Evolutionary conservation across 345 rosid species (phyloP).

Genomic region (Syzygium grande): DNA sequence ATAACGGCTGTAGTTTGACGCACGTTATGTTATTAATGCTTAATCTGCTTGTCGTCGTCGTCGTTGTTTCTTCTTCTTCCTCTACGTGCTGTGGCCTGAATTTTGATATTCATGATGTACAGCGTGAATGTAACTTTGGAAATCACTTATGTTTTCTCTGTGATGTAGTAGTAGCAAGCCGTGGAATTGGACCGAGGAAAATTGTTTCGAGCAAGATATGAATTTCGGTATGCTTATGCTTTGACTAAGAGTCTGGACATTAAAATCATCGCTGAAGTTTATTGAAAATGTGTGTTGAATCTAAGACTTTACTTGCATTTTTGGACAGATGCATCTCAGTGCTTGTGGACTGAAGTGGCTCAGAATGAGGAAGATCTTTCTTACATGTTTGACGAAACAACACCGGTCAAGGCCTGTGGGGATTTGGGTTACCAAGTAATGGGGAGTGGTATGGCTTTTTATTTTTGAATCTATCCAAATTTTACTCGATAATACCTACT

Average conservation of each 20-base stretch:
- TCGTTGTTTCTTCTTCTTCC: background rate
- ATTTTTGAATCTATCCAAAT: background rate
- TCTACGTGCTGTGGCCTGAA: background rate
- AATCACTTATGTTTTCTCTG: background rate
- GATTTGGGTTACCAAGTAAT: constrained; percentile 51
- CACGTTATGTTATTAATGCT: background rate
- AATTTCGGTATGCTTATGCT: constrained; percentile 22
- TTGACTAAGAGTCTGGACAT: background rate
- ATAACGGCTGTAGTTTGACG: background rate
- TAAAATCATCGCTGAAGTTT: background rate
- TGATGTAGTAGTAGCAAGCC: constrained; percentile 19
- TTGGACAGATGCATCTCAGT: constrained; percentile 15
- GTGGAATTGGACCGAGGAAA: constrained; percentile 32
- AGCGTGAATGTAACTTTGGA: background rate
- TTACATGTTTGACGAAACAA: constrained; percentile 70
- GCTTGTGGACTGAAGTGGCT: constrained; percentile 46
- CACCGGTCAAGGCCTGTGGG: constrained; percentile 83
- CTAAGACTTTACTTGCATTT: background rate
- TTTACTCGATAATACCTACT: background rate
- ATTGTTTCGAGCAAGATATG: constrained; percentile 21
- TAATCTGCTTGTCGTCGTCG: background rate
- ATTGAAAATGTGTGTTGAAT: background rate
- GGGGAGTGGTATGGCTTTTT: constrained; percentile 21
- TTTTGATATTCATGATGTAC: background rate
- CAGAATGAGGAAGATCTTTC: constrained; percentile 77